A percentile compares a stretch with the other conserved stretches of the same genome.
Evolutionary conservation across 2,329 filamentous ascomycete genomes (phyloP).

Genomic region (Alternaria brassicicola): DNA sequence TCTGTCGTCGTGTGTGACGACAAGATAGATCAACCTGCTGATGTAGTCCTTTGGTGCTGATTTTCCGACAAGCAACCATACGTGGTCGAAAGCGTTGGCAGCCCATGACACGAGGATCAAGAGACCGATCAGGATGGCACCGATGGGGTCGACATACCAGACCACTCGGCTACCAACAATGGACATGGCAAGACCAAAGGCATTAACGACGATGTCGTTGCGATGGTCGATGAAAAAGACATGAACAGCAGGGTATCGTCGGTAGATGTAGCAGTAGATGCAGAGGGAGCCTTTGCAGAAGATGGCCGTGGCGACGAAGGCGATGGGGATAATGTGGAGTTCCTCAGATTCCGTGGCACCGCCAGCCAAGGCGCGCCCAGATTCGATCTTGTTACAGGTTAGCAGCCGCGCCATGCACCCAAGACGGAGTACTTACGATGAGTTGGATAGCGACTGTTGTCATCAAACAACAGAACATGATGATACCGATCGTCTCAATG

Average conservation of each 20-base stretch:
- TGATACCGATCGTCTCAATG: slow-evolving; percentile 69
- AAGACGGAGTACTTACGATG: slow-evolving; percentile 53
- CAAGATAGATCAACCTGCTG: slow-evolving; percentile 62
- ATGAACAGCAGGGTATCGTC: slow-evolving; percentile 61
- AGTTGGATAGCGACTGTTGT: slow-evolving; percentile 69
- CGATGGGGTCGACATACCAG: slow-evolving; percentile 68
- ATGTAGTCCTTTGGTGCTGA: slow-evolving; percentile 64
- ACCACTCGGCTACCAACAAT: slow-evolving; percentile 59
- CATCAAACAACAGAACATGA: slow-evolving; percentile 70
- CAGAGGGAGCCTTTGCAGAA: slow-evolving; percentile 60
- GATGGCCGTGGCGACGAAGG: slow-evolving; percentile 58
- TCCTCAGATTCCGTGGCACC: slow-evolving; percentile 53
- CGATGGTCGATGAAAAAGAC: slow-evolving; percentile 65
- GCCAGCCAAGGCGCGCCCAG: slow-evolving; percentile 57
- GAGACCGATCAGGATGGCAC: slow-evolving; percentile 65
- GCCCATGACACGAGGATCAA: slow-evolving; percentile 68
- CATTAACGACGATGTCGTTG: slow-evolving; percentile 63
- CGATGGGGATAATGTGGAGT: slow-evolving; percentile 61
- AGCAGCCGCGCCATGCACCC: slow-evolving; percentile 12
- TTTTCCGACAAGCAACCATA: slow-evolving; percentile 67
- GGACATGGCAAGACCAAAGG: slow-evolving; percentile 63
- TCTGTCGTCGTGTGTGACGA: slow-evolving; percentile 60
- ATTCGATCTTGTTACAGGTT: slow-evolving; percentile 57
- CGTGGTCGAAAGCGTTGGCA: slow-evolving; percentile 65
- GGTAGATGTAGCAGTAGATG: slow-evolving; percentile 61